phyloP scores from a whole-genome alignment of 1,284 basidiomycete genomes.

The Amylostereum areolatum region DNA sequence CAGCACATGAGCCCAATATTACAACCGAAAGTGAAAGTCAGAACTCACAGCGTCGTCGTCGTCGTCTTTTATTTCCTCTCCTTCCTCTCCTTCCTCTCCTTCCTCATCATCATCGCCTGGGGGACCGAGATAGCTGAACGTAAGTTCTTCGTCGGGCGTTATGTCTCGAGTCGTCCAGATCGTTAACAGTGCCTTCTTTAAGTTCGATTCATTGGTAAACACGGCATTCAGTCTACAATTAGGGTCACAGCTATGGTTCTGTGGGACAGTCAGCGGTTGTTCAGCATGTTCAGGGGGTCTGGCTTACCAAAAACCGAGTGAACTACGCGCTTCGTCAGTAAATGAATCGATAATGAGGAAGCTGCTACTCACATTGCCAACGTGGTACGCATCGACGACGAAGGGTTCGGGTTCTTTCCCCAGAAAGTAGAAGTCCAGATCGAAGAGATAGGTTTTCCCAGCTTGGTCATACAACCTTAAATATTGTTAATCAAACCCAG shows the following conservation, averaged over 20 bases:
- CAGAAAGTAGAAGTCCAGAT: constrained; percentile 73
- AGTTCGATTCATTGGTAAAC: constrained; percentile 44
- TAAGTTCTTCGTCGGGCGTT: constrained; percentile 65
- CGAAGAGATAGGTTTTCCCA: constrained; percentile 81
- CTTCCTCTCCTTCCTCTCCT: background rate
- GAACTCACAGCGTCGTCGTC: constrained; percentile 12
- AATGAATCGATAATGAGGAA: constrained; percentile 3
- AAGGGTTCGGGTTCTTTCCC: constrained; percentile 35
- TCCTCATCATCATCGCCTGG: constrained; percentile 34
- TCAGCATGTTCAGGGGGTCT: background rate
- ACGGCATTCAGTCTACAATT: constrained; percentile 72
- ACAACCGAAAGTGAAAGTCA: background rate
- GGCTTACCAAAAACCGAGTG: constrained; percentile 58
- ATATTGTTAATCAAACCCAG: background rate
- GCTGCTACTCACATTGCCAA: constrained; percentile 64
- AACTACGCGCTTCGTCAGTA: constrained; percentile 36
- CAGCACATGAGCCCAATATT: constrained; percentile 1
- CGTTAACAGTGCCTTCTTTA: constrained; percentile 44
- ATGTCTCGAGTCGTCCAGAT: constrained; percentile 71
- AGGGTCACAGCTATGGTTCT: constrained; percentile 91
- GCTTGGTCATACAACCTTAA: constrained; percentile 67
- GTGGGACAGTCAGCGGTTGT: background rate
- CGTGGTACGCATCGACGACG: constrained; percentile 80
- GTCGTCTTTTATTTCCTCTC: constrained; percentile 11
- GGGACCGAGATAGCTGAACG: constrained; percentile 72